Evolutionary conservation across 768 basidiomycete genomes (phyloP).

Genomic region (Holtermannia corniformis): DNA sequence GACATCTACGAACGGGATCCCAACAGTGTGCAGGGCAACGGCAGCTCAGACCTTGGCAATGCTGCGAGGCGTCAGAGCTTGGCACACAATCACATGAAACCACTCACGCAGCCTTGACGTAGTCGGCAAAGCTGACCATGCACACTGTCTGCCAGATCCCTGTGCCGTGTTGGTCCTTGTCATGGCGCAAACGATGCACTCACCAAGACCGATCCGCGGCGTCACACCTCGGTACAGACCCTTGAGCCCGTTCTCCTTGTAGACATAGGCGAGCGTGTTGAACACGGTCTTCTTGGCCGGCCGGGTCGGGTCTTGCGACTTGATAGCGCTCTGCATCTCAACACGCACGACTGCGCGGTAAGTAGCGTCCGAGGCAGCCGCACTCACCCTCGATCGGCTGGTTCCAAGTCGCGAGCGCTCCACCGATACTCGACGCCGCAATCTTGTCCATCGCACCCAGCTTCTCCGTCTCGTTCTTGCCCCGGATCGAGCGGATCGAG

Average conservation of each 20-base stretch:
- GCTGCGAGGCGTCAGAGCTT: no score
- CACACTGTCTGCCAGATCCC: slow-evolving; percentile 51
- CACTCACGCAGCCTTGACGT: slow-evolving; percentile 58
- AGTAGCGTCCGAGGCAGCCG: no score
- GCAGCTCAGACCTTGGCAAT: no score
- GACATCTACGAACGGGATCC: neutral
- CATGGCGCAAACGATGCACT: slow-evolving; percentile 2
- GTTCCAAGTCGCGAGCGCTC: slow-evolving; percentile 97
- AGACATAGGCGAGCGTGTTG: slow-evolving; percentile 87
- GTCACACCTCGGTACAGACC: slow-evolving; percentile 96
- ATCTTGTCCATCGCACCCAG: slow-evolving; percentile 78
- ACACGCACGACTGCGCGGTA: slow-evolving; percentile 17
- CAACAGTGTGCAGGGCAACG: neutral
- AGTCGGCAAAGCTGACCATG: slow-evolving; percentile 98
- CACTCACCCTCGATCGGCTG: slow-evolving; percentile 95
- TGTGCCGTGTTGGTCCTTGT: neutral
- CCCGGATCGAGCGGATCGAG: slow-evolving; percentile 63
- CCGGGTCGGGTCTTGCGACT: slow-evolving; percentile 62
- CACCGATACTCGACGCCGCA: slow-evolving; percentile 70
- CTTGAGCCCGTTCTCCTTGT: slow-evolving; percentile 90
- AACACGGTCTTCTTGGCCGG: slow-evolving; percentile 80
- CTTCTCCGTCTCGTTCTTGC: slow-evolving; percentile 66
- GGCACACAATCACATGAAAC: neutral
- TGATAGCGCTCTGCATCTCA: slow-evolving; percentile 99
- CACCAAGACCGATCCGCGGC: slow-evolving; percentile 85